phyloP scores from a whole-genome alignment of 2,329 filamentous ascomycete genomes.

The Colletotrichum sp. region DNA sequence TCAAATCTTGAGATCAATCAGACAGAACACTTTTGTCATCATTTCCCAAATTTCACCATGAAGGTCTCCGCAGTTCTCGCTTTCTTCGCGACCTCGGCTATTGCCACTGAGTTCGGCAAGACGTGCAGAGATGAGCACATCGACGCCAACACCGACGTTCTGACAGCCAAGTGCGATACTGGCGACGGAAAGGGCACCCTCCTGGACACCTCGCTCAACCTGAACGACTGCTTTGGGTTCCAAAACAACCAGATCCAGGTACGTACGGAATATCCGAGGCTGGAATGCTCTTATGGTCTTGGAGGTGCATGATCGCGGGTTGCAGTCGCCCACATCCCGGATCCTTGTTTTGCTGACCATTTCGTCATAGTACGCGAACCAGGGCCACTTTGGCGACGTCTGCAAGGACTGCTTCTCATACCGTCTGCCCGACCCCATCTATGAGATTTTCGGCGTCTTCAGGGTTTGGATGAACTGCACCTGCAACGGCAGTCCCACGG shows the following conservation, averaged over 20 bases:
- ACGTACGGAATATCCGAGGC: conserved; percentile 16
- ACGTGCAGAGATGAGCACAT: conserved; percentile 14
- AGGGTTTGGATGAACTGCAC: conserved; percentile 12
- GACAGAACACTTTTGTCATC: neutral
- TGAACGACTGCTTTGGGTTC: conserved; percentile 12
- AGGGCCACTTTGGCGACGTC: conserved; percentile 26
- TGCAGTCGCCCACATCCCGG: neutral
- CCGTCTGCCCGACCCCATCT: conserved; percentile 16
- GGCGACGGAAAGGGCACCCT: conserved; percentile 15
- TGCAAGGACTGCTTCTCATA: conserved; percentile 25
- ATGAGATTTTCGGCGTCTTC: conserved; percentile 2
- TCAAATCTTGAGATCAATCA: neutral
- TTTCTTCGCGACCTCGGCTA: neutral
- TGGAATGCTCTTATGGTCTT: neutral
- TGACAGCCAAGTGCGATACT: conserved; percentile 9
- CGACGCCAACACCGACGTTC: neutral
- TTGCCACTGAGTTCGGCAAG: conserved; percentile 7
- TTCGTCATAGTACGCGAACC: neutral
- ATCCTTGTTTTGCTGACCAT: neutral
- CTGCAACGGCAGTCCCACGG: neutral
- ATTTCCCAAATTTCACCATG: neutral
- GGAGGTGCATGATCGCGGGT: neutral
- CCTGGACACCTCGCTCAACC: neutral
- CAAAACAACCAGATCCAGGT: conserved; percentile 2
- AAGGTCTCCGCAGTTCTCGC: neutral